Conservation (phyloP, 2,329 filamentous ascomycete genomes). For the Trichoderma semiorbis region DNA sequence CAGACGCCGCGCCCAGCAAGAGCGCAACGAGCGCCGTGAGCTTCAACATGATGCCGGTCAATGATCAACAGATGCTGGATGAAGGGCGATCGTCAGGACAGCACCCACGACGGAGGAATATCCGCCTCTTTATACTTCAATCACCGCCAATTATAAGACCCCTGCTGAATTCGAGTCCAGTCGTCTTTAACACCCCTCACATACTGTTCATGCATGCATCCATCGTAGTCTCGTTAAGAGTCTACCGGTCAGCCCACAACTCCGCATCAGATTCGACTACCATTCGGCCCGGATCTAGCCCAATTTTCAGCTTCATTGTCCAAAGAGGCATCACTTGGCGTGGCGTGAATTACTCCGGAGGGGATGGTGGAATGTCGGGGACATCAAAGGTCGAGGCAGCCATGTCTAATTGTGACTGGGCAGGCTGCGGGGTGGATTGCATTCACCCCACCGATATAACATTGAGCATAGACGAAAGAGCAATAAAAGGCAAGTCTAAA, state of each 20-base stretch:
- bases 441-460: not conserved
- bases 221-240: not conserved
- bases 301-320: not conserved
- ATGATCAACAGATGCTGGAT: conserved; percentile 1
- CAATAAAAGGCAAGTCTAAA: not conserved
- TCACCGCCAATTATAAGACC: not conserved
- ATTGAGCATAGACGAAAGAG: not conserved
- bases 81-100: not conserved
- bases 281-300: conserved; percentile 9
- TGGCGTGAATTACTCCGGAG: not conserved
- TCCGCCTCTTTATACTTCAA: not conserved
- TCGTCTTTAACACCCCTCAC: not conserved
- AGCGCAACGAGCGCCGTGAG: conserved; percentile 19
- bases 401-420: not conserved
- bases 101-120: not conserved
- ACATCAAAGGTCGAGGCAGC: not conserved
- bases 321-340: not conserved
- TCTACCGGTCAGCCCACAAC: not conserved
- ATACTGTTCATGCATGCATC: not conserved
- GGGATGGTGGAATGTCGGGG: not conserved
- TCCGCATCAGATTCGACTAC: not conserved
- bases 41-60: conserved; percentile 21
- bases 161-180: not conserved
- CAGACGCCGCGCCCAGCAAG: conserved; percentile 21
- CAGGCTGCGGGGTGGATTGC: not conserved